Evolutionary conservation across 148 eudicot genomes (phyloP).

Genomic region (Fagopyrum tataricum): DNA sequence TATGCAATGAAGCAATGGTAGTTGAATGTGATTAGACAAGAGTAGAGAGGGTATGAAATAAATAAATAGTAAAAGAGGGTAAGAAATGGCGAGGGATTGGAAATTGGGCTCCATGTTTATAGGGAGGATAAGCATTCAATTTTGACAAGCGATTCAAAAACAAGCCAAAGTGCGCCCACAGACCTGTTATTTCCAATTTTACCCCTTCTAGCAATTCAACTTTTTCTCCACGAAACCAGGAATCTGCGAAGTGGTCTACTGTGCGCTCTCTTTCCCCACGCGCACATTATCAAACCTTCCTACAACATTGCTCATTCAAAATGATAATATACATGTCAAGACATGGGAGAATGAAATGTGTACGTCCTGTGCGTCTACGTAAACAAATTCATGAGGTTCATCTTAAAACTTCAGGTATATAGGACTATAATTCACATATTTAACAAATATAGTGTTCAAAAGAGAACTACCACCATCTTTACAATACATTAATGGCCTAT

Average conservation of each 20-base stretch:
- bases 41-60: neutral
- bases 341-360: too few species aligned
- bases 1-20: neutral
- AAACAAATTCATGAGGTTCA: too few species aligned
- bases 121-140: slow-evolving; percentile 3
- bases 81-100: neutral
- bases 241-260: neutral
- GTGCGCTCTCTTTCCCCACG: slow-evolving; percentile 2
- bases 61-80: neutral
- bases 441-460: too few species aligned
- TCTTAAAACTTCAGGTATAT: too few species aligned
- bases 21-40: neutral
- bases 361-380: too few species aligned
- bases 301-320: too few species aligned
- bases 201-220: neutral
- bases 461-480: too few species aligned
- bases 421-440: too few species aligned
- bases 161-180: neutral
- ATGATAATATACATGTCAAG: too few species aligned
- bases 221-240: slow-evolving; percentile 11
- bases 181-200: neutral
- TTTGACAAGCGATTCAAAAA: neutral
- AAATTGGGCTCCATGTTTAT: slow-evolving; percentile 1
- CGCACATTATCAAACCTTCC: neutral
- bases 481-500: too few species aligned